These are phyloP conservation scores for Fusarium piperis DNA, from an alignment of 2,329 filamentous ascomycete genomes.

Conservation along the genomic window DNA sequence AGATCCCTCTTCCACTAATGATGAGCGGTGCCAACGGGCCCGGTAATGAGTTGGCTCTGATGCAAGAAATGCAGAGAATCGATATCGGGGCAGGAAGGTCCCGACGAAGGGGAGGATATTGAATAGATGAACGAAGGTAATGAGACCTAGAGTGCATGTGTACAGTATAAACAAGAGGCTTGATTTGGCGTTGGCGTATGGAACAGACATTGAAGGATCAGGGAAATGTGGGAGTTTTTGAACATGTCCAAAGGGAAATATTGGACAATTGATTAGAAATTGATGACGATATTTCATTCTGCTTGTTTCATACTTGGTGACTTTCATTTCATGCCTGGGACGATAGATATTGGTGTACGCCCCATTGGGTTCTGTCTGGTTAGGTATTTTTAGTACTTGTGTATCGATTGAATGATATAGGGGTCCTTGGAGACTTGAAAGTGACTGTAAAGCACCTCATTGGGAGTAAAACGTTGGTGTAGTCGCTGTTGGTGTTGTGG, in stretches of 20 bases:
- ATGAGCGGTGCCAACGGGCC: conserved; percentile 57
- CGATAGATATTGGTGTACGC: background rate
- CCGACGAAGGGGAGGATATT: conserved; percentile 59
- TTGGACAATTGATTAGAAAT: conserved; percentile 12
- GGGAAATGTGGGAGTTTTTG: conserved; percentile 24
- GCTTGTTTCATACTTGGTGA: background rate
- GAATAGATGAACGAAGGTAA: conserved; percentile 33
- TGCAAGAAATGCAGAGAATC: conserved; percentile 76
- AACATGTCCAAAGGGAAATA: background rate
- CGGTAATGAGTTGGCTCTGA: conserved; percentile 66
- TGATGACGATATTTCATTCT: conserved; percentile 7
- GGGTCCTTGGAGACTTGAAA: background rate
- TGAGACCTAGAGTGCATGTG: conserved; percentile 32
- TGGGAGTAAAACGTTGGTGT: background rate
- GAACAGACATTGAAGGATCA: conserved; percentile 8
- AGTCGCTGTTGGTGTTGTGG: background rate
- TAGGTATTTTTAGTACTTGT: background rate
- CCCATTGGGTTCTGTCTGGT: no score
- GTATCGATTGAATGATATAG: background rate
- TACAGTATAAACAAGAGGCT: conserved; percentile 33
- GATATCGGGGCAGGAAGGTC: conserved; percentile 71
- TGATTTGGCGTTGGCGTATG: conserved; percentile 30
- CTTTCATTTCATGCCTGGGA: no score
- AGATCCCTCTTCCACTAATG: conserved; percentile 67
- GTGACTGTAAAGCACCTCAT: background rate